Conservation (phyloP, 257 asterid genomes). For the Anisodus tanguticus region DNA sequence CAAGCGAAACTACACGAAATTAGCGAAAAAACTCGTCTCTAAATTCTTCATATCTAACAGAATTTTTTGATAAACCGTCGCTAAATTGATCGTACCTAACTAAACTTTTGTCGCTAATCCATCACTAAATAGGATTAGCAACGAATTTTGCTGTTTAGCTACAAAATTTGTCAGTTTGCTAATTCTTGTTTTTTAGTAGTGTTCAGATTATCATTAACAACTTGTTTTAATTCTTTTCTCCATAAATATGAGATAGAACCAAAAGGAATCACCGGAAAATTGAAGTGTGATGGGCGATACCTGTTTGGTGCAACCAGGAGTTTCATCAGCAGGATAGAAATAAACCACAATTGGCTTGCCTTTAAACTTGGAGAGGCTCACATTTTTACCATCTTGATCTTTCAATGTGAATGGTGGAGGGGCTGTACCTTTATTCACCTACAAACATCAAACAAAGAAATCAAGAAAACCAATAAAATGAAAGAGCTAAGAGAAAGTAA, state of each 20-base stretch:
- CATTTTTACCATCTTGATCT: constrained; percentile 88
- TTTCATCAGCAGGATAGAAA: constrained; percentile 98
- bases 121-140: too few relatives aligned
- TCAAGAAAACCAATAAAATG: neutral
- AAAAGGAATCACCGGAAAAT: neutral
- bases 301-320: constrained; percentile 98
- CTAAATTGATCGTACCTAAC: too few relatives aligned
- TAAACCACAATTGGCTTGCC: constrained; percentile 93
- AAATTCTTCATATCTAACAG: too few relatives aligned
- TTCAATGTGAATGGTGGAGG: constrained; percentile 82
- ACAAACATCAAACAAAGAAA: constrained; percentile 16
- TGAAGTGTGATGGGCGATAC: constrained; percentile 31
- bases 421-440: constrained; percentile 80
- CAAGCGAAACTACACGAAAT: neutral
- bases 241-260: neutral
- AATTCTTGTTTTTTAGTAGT: too few relatives aligned
- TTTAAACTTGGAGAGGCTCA: constrained; percentile 81
- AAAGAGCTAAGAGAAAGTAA: neutral
- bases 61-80: too few relatives aligned
- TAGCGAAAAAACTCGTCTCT: too few relatives aligned
- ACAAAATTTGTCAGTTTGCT: too few relatives aligned
- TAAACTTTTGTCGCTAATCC: too few relatives aligned
- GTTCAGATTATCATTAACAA: neutral
- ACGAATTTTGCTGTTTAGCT: too few relatives aligned
- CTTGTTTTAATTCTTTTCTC: neutral